Base-by-base conservation (phyloP, 768 basidiomycete species). In the Suillus americanus region DNA sequence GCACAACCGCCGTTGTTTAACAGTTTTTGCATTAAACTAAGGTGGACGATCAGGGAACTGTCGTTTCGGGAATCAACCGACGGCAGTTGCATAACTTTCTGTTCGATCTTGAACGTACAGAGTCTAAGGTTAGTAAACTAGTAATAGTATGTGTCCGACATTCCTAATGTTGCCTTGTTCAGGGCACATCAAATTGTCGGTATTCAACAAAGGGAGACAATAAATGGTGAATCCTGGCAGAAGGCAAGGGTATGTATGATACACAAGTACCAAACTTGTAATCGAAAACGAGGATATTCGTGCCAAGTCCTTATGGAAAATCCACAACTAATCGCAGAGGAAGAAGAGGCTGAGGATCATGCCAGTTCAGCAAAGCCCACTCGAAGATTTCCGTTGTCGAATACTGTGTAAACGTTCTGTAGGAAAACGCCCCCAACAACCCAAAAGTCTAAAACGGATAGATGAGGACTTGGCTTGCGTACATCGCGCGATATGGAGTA, bases 301-400 rank as follows among this genome's bases (percentile, higher is more conserved):
- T 53, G 28, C 18, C 5, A 20, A 54, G 33, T 33, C 53, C 53
- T 54, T 37, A n/a, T n/a, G 6, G 35, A 10, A 35, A 33, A 35
- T 54, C 53, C 53, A 33, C 12, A 25, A 50, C 48, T 50, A 25
- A 50, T 14, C 25, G 0, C 10, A 54, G 30, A 62, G 56, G 33
- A 65, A 5, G 25, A 43, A 35, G 28, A 25, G 18, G 45, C 7
- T 25, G 20, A 59, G 16, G 20, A n/a, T 66, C 45, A 76, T 28
- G 56, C 68, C 61, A 77, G 70, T 62, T 77, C 64, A 64, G 82
- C 82, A 56, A 84, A 83, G 53, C 82, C 80, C 50, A 83, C 72
- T 23, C 74, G 75, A 25, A 56, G 77, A 78, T 75, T 64, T 33
- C 20, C 5, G 20, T 30, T 9, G 35, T 83, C 71, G 40, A 78